These are phyloP conservation scores for Neoboletus subvelutipes DNA, from an alignment of 768 basidiomycete genomes.

Conservation along the genomic window DNA sequence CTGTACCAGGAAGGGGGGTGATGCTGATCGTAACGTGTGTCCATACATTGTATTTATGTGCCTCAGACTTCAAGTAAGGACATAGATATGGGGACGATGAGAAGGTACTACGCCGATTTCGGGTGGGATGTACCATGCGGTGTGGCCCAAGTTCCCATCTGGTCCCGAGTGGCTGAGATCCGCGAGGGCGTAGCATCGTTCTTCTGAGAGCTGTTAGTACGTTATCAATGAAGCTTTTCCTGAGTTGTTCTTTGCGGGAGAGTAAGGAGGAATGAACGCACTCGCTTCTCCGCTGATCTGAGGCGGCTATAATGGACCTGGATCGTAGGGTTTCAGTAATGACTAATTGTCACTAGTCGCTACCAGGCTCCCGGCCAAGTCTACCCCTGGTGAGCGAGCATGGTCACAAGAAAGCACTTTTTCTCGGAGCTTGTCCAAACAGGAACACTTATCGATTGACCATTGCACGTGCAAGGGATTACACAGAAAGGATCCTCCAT, in stretches of 20 bases:
- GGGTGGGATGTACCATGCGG: conserved; percentile 7
- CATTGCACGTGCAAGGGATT: background rate
- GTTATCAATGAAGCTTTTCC: background rate
- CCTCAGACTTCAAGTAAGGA: background rate
- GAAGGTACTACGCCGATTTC: background rate
- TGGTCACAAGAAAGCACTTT: background rate
- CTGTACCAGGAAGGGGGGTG: background rate
- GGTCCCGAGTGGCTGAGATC: background rate
- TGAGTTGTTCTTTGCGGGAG: background rate
- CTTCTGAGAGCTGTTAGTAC: background rate
- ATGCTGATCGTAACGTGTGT: background rate
- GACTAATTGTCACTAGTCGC: no score
- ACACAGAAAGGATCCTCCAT: background rate
- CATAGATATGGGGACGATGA: conserved; percentile 1
- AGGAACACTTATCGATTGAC: background rate
- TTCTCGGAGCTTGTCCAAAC: background rate
- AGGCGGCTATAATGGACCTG: no score
- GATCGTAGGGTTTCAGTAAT: no score
- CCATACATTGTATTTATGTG: conserved; percentile 17
- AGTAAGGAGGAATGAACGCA: background rate
- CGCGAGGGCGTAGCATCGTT: background rate
- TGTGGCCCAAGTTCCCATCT: background rate
- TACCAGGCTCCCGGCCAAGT: no score
- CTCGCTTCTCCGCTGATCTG: background rate
- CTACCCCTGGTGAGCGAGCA: background rate